Conservation (phyloP, 2,329 filamentous ascomycete genomes). For the Pseudogymnoascus sp. region DNA sequence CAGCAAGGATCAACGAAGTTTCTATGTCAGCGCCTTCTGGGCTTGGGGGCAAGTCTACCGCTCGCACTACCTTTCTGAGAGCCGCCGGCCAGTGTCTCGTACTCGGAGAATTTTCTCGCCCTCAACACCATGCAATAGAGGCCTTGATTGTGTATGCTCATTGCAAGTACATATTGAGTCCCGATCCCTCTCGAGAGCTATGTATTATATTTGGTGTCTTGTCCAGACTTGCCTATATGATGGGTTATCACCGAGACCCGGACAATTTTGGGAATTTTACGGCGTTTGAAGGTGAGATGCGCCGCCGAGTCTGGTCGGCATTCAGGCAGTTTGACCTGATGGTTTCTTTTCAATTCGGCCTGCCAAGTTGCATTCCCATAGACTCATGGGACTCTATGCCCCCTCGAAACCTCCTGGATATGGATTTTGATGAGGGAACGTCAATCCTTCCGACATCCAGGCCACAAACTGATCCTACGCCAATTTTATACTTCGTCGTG, state of each 20-base stretch:
- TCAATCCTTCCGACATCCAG: conserved; percentile 18
- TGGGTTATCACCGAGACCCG: conserved; percentile 25
- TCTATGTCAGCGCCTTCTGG: background rate
- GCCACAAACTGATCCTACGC: conserved; percentile 20
- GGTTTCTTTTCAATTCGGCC: conserved; percentile 25
- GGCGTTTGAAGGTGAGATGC: conserved; percentile 25
- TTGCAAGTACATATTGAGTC: conserved; percentile 20
- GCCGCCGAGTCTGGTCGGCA: conserved; percentile 23
- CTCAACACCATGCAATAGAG: conserved; percentile 19
- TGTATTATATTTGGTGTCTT: conserved; percentile 22
- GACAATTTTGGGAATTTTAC: conserved; percentile 17
- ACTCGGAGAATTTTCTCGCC: conserved; percentile 20
- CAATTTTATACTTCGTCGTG: conserved; percentile 27
- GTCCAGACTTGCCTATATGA: conserved; percentile 22
- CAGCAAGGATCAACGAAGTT: conserved; percentile 11
- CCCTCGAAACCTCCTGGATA: conserved; percentile 24
- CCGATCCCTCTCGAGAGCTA: conserved; percentile 22
- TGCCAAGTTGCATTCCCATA: conserved; percentile 22
- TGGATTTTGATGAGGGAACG: conserved; percentile 23
- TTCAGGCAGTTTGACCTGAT: conserved; percentile 23
- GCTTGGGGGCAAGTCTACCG: background rate
- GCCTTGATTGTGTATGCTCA: conserved; percentile 21
- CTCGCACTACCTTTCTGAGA: conserved; percentile 10
- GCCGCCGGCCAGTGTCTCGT: conserved; percentile 22
- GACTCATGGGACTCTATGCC: conserved; percentile 21